These are phyloP conservation scores for Takakia lepidozioides DNA, from an alignment of 225 moss, liverwort and hornwort species.

Conservation along the genomic window DNA sequence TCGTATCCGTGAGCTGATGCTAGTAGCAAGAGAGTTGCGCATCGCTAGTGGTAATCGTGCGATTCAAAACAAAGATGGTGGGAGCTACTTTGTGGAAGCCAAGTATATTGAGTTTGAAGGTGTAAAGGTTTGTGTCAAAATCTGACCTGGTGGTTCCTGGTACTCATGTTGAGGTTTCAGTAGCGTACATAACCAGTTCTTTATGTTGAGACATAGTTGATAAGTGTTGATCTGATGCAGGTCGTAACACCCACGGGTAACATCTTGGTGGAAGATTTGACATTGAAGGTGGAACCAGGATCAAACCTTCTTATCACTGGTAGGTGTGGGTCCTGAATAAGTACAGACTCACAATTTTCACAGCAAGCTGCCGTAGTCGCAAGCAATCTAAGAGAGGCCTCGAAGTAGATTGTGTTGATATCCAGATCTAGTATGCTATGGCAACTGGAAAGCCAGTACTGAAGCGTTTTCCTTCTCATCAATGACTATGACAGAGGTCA, in stretches of 20 bases:
- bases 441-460: too few relatives aligned
- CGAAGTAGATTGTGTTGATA: too few relatives aligned
- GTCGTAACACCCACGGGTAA: constrained; percentile 96
- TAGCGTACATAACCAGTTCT: too few relatives aligned
- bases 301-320: constrained; percentile 96
- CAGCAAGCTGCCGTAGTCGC: too few relatives aligned
- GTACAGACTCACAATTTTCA: too few relatives aligned
- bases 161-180: too few relatives aligned
- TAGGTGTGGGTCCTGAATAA: constrained; percentile 11
- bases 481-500: too few relatives aligned
- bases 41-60: constrained; percentile 50
- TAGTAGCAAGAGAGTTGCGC: constrained; percentile 77
- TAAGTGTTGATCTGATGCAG: constrained; percentile 24
- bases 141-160: too few relatives aligned
- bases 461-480: too few relatives aligned
- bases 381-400: too few relatives aligned
- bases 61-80: constrained; percentile 58
- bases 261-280: constrained; percentile 82
- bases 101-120: constrained; percentile 91
- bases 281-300: constrained; percentile 84
- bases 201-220: too few relatives aligned
- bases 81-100: constrained; percentile 80
- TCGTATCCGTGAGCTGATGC: constrained; percentile 87
- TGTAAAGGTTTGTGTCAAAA: constrained; percentile 94
- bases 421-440: too few relatives aligned